phyloP scores from a whole-genome alignment of 1,284 basidiomycete genomes.

The Coniferiporia sulphurascens region DNA sequence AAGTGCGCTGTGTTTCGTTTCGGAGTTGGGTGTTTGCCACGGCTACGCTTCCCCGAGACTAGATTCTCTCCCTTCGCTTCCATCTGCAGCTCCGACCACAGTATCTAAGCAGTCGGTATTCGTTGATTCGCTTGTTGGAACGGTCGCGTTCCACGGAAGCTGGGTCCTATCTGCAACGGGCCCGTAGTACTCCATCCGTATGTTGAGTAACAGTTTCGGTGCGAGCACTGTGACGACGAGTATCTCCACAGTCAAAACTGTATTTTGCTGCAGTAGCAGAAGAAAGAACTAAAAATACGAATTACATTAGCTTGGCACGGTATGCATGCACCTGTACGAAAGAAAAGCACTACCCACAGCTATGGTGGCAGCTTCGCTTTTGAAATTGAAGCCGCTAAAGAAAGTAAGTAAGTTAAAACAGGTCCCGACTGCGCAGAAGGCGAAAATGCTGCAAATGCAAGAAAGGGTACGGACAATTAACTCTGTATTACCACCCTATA shows the following conservation, averaged over 20 bases:
- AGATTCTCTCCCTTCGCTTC: too few relatives aligned
- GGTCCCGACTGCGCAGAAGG: conserved; percentile 2
- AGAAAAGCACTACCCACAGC: too few relatives aligned
- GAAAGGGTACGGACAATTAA: not conserved
- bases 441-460: not conserved
- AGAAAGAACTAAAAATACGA: not conserved
- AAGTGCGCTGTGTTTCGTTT: too few relatives aligned
- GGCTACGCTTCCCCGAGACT: too few relatives aligned
- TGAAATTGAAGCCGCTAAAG: not conserved
- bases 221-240: conserved; percentile 3
- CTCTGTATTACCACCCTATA: not conserved
- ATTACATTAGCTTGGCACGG: too few relatives aligned
- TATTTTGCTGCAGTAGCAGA: not conserved
- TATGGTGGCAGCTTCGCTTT: not conserved
- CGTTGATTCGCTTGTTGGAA: not conserved
- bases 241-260: not conserved
- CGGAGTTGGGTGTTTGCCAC: too few relatives aligned
- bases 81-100: too few relatives aligned
- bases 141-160: not conserved
- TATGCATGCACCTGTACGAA: not conserved
- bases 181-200: not conserved
- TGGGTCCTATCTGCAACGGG: not conserved
- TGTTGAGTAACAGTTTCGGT: conserved; percentile 1
- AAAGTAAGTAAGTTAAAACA: not conserved
- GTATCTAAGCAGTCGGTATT: too few relatives aligned